Evolutionary conservation across 805 yeast species (phyloP), one percentile per base, ranked within the genome.

Genomic region (Candida fluviatilis): DNA sequence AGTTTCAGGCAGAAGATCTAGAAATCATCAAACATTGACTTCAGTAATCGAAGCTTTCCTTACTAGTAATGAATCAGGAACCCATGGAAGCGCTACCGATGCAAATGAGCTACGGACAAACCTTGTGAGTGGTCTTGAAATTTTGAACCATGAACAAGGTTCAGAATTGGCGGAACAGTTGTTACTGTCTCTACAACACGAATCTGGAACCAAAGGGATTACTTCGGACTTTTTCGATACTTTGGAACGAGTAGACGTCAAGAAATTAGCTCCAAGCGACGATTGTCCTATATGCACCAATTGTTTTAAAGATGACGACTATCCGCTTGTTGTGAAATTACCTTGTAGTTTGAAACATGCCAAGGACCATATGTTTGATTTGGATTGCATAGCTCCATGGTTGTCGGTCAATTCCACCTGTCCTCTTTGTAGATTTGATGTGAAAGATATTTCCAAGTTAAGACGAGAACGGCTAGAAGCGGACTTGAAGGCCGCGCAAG

Each of bases 321-420:
- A 82, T 51, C 96, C 96, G 2, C 64, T 90, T 34, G 79, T 90
- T 10, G 96, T 88, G 13, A 67, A 73, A 48, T 67, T 90, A 18
- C 82, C 83, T 4, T 90, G 98, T 59, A 47, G 51, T 12, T 54
- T 52, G 18, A 45, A 35, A 29, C 42, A 52, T 25, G 39, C 54
- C 12, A 61, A 54, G 33, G 72, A 67, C 26, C 98, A 90, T 58
- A 72, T 72, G 30, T 90, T 85, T 59, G 98, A 90, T 55, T 66
- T 89, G 46, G 97, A 91, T 48, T 90, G 97, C 57, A 80, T 91
- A 27, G 82, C 84, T 0, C 93, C 95, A 0, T 90, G 98, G 98
- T 67, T 91, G 37, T 76, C 78, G 45, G 66, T 79, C 36, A 78
- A 83, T 49, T 65, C 75, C 1, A 82, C 87, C 0, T 90, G 98